A percentile compares a stretch with the other conserved stretches of the same genome.
Evolutionary conservation across 345 rosid species (phyloP).

Genomic region (Eutrema yunnanense): DNA sequence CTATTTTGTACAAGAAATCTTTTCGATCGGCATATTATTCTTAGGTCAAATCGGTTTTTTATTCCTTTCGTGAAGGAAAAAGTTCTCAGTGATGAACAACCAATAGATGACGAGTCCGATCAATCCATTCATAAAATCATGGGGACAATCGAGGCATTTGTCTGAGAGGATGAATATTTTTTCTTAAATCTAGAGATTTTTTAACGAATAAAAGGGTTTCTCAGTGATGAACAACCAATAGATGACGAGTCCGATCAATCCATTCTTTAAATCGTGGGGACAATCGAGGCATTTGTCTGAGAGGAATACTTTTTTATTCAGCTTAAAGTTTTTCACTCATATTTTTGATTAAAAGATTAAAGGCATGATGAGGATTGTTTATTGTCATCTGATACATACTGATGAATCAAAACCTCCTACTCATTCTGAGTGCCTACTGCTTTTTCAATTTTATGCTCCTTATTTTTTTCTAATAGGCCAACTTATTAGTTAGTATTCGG

Average conservation of each 20-base stretch:
- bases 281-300: constrained; percentile 74
- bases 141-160: constrained; percentile 65
- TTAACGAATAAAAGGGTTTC: constrained; percentile 13
- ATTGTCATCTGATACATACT: constrained; percentile 17
- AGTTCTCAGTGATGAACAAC: constrained; percentile 41
- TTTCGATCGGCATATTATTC: background rate
- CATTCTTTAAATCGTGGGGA: constrained; percentile 52
- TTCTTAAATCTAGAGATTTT: too few species aligned
- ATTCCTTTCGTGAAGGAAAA: background rate
- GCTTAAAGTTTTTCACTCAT: background rate
- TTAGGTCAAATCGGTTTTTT: background rate
- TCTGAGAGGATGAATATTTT: constrained; percentile 35
- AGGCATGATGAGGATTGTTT: constrained; percentile 37
- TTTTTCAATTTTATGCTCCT: background rate
- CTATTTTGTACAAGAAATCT: background rate
- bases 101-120: constrained; percentile 55
- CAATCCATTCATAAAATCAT: constrained; percentile 41
- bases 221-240: constrained; percentile 43
- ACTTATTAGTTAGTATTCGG: too few species aligned
- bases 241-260: constrained; percentile 71
- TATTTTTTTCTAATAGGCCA: too few species aligned
- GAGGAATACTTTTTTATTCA: constrained; percentile 24
- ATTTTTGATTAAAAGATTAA: background rate
- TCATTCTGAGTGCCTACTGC: constrained; percentile 43
- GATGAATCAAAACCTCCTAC: constrained; percentile 46